Evolutionary conservation across 2,329 filamentous ascomycete species (phyloP).

Genomic region (Xylaria sp.): DNA sequence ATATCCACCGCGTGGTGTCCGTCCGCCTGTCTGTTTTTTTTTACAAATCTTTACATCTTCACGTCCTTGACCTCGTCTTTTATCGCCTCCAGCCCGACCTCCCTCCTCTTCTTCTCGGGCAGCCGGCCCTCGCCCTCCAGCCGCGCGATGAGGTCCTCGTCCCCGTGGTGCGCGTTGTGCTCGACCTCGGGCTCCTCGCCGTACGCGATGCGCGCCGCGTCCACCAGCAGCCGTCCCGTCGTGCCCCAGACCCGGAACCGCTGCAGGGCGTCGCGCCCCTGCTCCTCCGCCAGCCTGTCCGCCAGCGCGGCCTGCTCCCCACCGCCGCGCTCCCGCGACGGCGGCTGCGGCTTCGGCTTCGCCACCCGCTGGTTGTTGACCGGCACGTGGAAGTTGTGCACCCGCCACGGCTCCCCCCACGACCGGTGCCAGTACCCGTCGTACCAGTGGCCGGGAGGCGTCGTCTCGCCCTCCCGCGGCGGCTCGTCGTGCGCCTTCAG

Average conservation of each 20-base stretch:
- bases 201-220: constrained; percentile 84
- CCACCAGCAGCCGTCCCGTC: constrained; percentile 88
- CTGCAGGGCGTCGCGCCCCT: constrained; percentile 48
- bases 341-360: constrained; percentile 52
- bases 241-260: constrained; percentile 91
- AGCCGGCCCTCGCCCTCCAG: constrained; percentile 50
- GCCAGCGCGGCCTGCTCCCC: constrained; percentile 31
- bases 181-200: constrained; percentile 83
- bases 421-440: constrained; percentile 79
- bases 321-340: no score
- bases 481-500: constrained; percentile 63
- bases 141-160: constrained; percentile 53
- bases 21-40: constrained; percentile 26
- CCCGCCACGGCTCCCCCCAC: constrained; percentile 76
- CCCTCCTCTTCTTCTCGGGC: constrained; percentile 48
- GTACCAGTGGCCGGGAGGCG: constrained; percentile 74
- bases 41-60: constrained; percentile 47
- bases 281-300: constrained; percentile 39
- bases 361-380: constrained; percentile 71
- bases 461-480: constrained; percentile 42
- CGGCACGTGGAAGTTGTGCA: constrained; percentile 93
- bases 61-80: constrained; percentile 42
- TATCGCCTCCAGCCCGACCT: constrained; percentile 37
- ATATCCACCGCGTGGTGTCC: no score
- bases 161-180: constrained; percentile 58